Percentiles rank a stretch among this genome's conserved stretches.
Conservation (phyloP, 441 rosid genomes). For the Oxalis stricta region DNA sequence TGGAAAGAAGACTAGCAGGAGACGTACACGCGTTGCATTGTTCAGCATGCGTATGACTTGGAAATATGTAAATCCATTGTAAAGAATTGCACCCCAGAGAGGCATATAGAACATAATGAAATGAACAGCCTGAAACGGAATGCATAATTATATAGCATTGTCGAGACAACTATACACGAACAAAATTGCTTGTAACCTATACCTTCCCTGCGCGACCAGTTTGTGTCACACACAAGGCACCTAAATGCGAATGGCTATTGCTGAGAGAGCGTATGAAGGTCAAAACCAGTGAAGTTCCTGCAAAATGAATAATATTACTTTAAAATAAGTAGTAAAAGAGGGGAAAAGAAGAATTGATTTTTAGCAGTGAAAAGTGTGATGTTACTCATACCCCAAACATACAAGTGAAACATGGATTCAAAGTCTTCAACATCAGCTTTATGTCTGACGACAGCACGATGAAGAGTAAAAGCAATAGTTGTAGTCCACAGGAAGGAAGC, state of each 20-base stretch:
- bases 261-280: constrained; percentile 80
- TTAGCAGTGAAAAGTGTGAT: neutral
- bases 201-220: constrained; percentile 75
- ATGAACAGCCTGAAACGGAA: constrained; percentile 75
- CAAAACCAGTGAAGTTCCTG: constrained; percentile 74
- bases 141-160: too few relatives aligned
- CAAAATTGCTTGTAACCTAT: constrained; percentile 9
- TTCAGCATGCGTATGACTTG: constrained; percentile 94
- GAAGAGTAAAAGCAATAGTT: constrained; percentile 88
- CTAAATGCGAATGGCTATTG: constrained; percentile 56
- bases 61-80: constrained; percentile 81
- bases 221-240: constrained; percentile 73
- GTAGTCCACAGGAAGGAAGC: constrained; percentile 97
- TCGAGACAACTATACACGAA: too few relatives aligned
- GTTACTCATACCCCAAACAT: constrained; percentile 72
- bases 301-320: constrained; percentile 5
- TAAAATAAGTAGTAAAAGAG: neutral
- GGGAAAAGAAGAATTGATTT: too few relatives aligned
- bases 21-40: constrained; percentile 78
- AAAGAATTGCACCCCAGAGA: constrained; percentile 91
- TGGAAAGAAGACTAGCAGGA: neutral
- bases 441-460: constrained; percentile 84
- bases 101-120: constrained; percentile 79
- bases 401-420: constrained; percentile 84
- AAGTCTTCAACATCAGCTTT: constrained; percentile 92